phyloP scores from a whole-genome alignment of 169 alveolate genomes.

The Plasmodium gaboni region DNA sequence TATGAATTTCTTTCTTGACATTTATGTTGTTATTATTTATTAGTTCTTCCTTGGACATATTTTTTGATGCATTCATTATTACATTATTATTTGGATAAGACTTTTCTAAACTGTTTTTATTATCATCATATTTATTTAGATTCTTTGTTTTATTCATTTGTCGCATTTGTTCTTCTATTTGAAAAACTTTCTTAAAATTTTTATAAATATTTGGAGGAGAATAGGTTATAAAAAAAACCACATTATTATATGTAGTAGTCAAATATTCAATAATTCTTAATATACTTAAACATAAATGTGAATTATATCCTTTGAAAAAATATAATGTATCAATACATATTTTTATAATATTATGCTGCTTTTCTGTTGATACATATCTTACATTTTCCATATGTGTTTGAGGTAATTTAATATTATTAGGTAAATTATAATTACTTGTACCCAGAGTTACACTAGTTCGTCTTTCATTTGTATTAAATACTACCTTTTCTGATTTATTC shows the following conservation, averaged over 20 bases:
- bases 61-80: background rate
- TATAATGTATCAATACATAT: slow-evolving; percentile 71
- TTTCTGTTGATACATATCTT: slow-evolving; percentile 59
- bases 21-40: background rate
- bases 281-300: slow-evolving; percentile 63
- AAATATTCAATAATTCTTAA: slow-evolving; percentile 64
- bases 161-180: slow-evolving; percentile 34
- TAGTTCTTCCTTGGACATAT: background rate
- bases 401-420: background rate
- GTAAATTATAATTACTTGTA: background rate
- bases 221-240: slow-evolving; percentile 50
- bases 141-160: background rate
- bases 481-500: slow-evolving; percentile 18
- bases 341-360: slow-evolving; percentile 64
- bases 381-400: slow-evolving; percentile 26
- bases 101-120: background rate
- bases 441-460: background rate
- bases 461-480: slow-evolving; percentile 10
- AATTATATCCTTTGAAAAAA: slow-evolving; percentile 69
- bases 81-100: background rate
- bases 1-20: background rate
- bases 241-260: slow-evolving; percentile 73
- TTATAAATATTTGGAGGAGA: slow-evolving; percentile 74
- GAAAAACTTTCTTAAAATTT: slow-evolving; percentile 36
- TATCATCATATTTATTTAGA: background rate